Base-by-base conservation (phyloP, 2,329 filamentous ascomycete genomes). In the Curvularia verruculosa region DNA sequence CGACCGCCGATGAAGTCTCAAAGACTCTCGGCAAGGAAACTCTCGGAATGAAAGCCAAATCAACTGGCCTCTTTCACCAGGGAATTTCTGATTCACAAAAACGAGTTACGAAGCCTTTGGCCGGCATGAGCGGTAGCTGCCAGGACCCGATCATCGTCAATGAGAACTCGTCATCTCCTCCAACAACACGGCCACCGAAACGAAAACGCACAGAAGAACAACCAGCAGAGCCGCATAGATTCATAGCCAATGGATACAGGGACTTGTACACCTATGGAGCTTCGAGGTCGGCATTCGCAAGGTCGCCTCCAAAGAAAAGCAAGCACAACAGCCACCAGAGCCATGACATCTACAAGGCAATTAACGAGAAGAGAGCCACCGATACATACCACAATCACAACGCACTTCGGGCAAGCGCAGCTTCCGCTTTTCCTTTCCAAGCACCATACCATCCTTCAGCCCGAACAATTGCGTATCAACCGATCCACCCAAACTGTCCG, bases 121-220 rank as follows among this genome's bases (percentile, higher is more conserved):
- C 15, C 21, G 44, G 45, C 15, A 46, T 39, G 34, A 48, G 56
- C 28, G 68, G 68, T 43, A 68, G 61, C 40, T 49, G 51, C 4
- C 49, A 65, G 6, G 61, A 71, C 23, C 70, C 70, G 13, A 73
- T 73, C n/a, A 52, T 66, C 28, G 48, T 72, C 23, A 52, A 60
- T n/a, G 63, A 64, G 19, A 50, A 57, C 15, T 54, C 58, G 10
- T 59, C 68, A 8, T 58, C 50, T 40, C 53, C 53, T 18, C 49
- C 26, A 23, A 48, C 19, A 52, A n/a, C 9, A 10, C 48, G 21
- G 50, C 21, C 13, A 15, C 21, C 40, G 34, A 31, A 55, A 36
- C 43, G 31, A 26, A 54, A 31, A 18, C 52, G 18, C 7, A 15
- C 8, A n/a, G 13, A 29, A 24, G 29, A 45, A 5, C 28, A 12